A percentile compares a stretch with the other conserved stretches of the same genome.
Evolutionary conservation across 2,329 filamentous ascomycete species (phyloP).

Genomic region (Anthostomella pinea): DNA sequence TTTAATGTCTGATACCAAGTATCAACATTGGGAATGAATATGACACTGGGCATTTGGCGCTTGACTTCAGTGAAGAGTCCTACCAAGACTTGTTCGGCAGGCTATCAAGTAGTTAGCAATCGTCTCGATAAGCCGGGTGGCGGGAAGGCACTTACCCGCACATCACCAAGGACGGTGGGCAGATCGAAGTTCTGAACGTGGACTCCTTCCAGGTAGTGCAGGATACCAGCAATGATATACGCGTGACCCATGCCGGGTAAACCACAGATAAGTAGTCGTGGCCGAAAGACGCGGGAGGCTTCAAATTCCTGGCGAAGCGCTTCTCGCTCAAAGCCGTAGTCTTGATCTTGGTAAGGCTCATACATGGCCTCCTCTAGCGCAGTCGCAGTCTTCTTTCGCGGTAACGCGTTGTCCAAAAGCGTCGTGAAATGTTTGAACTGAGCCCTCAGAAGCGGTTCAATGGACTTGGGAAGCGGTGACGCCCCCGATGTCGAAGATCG

Average conservation of each 20-base stretch:
- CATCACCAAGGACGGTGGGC: slow-evolving; percentile 80
- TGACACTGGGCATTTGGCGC: slow-evolving; percentile 91
- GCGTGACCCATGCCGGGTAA: slow-evolving; percentile 86
- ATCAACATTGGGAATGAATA: slow-evolving; percentile 89
- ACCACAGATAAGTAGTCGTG: slow-evolving; percentile 81
- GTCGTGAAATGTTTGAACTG: slow-evolving; percentile 68
- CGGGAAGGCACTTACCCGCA: slow-evolving; percentile 53
- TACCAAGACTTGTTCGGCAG: slow-evolving; percentile 84
- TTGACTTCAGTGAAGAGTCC: slow-evolving; percentile 89
- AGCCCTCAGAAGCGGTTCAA: slow-evolving; percentile 76
- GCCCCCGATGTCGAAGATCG: slow-evolving; percentile 83
- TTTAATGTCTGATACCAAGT: slow-evolving; percentile 70
- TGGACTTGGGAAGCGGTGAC: slow-evolving; percentile 70
- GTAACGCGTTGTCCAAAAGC: slow-evolving; percentile 72
- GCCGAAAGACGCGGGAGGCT: slow-evolving; percentile 80
- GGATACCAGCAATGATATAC: slow-evolving; percentile 79
- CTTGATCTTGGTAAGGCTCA: slow-evolving; percentile 78
- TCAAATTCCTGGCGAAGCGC: slow-evolving; percentile 76
- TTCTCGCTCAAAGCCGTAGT: slow-evolving; percentile 82
- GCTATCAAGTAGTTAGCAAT: slow-evolving; percentile 38
- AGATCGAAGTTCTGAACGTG: slow-evolving; percentile 95
- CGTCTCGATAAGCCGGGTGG: slow-evolving; percentile 5
- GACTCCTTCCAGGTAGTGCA: slow-evolving; percentile 89
- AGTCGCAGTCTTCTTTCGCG: slow-evolving; percentile 80
- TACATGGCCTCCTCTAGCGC: slow-evolving; percentile 93